Conservation (phyloP, 345 rosid genomes). For the Arabidopsis thaliana region TAIR10.1 NC_003070.9:6308501-6309000, state of each 20-base stretch:
- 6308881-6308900: conserved; percentile 20
- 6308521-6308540: neutral
- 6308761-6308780: no score
- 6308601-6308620: neutral
- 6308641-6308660: conserved; percentile 38
- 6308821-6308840: neutral
- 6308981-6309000: conserved; percentile 13
- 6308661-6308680: conserved; percentile 32
- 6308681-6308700: conserved; percentile 19
- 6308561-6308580: neutral
- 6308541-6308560: neutral
- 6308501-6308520: neutral
- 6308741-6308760: neutral
- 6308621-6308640: conserved; percentile 42
- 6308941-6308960: conserved; percentile 17
- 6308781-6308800: neutral
- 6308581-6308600: neutral
- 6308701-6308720: conserved; percentile 44
- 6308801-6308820: neutral
- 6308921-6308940: neutral
- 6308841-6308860: neutral
- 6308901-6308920: neutral
- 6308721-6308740: conserved; percentile 29
- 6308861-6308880: neutral
- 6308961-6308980: conserved; percentile 1